phyloP scores from a whole-genome alignment of 768 basidiomycete genomes.

The Symmetrospora coprosmae region DNA sequence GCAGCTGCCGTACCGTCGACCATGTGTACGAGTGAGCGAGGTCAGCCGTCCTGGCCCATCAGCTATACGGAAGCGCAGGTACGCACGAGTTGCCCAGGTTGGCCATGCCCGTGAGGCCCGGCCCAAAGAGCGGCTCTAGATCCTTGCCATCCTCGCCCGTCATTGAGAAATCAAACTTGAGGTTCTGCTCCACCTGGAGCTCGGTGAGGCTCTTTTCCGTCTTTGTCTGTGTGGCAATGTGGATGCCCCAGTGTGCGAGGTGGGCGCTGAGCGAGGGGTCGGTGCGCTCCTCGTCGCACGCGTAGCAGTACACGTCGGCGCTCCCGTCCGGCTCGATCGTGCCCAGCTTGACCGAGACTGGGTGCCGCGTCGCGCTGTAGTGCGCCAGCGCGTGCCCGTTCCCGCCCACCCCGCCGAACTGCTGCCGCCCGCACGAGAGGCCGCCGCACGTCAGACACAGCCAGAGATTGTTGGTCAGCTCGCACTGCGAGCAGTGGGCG shows the following conservation, averaged over 20 bases:
- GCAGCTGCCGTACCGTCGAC: conserved; percentile 48
- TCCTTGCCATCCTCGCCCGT: conserved; percentile 73
- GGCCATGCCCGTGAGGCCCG: conserved; percentile 70
- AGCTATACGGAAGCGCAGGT: background rate
- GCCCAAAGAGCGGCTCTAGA: conserved; percentile 73
- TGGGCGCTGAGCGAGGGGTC: conserved; percentile 64
- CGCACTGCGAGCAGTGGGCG: conserved; percentile 67
- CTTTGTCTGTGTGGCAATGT: conserved; percentile 63
- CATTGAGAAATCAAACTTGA: conserved; percentile 85
- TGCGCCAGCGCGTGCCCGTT: conserved; percentile 82
- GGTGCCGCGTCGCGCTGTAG: conserved; percentile 56
- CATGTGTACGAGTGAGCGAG: background rate
- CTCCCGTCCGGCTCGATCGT: conserved; percentile 90
- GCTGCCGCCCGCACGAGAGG: conserved; percentile 75
- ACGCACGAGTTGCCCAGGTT: conserved; percentile 80
- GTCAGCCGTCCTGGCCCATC: background rate
- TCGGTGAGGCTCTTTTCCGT: conserved; percentile 97
- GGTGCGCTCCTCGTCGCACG: conserved; percentile 65
- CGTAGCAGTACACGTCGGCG: conserved; percentile 77
- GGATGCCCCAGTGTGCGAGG: conserved; percentile 71
- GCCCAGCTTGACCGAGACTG: conserved; percentile 78
- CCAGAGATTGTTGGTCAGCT: conserved; percentile 84
- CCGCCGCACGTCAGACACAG: conserved; percentile 81
- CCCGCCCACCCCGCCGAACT: conserved; percentile 51
- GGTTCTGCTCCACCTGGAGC: conserved; percentile 91